These are phyloP conservation scores for Fusarium torulosum DNA, from an alignment of 2,329 filamentous ascomycete species.

Conservation along the genomic window DNA sequence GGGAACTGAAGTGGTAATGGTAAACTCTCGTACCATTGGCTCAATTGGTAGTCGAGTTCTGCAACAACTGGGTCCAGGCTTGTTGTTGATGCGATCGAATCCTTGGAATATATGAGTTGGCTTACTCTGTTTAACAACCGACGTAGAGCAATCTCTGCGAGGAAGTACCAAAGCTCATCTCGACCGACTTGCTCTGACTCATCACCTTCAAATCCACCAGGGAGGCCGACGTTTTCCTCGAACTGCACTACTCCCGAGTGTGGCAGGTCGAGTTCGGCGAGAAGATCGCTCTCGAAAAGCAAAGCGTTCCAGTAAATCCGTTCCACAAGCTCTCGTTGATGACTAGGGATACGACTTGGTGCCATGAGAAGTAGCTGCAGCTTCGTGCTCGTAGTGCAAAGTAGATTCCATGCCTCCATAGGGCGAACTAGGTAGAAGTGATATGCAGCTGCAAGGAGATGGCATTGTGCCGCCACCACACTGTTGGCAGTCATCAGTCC, in stretches of 20 bases:
- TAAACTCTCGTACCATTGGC: slow-evolving; percentile 86
- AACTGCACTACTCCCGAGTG: slow-evolving; percentile 87
- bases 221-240: slow-evolving; percentile 82
- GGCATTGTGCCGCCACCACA: slow-evolving; percentile 82
- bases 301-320: slow-evolving; percentile 88
- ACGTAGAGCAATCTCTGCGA: slow-evolving; percentile 84
- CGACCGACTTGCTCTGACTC: slow-evolving; percentile 73
- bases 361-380: slow-evolving; percentile 82
- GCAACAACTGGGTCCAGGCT: slow-evolving; percentile 82
- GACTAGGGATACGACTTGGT: slow-evolving; percentile 76
- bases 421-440: slow-evolving; percentile 85
- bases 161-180: slow-evolving; percentile 88
- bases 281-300: slow-evolving; percentile 82
- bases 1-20: slow-evolving; percentile 82
- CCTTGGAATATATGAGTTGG: slow-evolving; percentile 82
- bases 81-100: slow-evolving; percentile 76
- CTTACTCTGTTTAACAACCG: slow-evolving; percentile 82
- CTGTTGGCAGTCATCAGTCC: slow-evolving; percentile 84
- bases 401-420: slow-evolving; percentile 83
- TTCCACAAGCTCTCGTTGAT: slow-evolving; percentile 79
- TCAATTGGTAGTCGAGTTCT: slow-evolving; percentile 84
- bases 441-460: slow-evolving; percentile 84
- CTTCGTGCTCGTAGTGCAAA: slow-evolving; percentile 85
- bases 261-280: slow-evolving; percentile 83
- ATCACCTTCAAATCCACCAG: slow-evolving; percentile 81